Base-by-base conservation (phyloP, 257 asterid genomes). In the Oldenlandia corymbosa region DNA sequence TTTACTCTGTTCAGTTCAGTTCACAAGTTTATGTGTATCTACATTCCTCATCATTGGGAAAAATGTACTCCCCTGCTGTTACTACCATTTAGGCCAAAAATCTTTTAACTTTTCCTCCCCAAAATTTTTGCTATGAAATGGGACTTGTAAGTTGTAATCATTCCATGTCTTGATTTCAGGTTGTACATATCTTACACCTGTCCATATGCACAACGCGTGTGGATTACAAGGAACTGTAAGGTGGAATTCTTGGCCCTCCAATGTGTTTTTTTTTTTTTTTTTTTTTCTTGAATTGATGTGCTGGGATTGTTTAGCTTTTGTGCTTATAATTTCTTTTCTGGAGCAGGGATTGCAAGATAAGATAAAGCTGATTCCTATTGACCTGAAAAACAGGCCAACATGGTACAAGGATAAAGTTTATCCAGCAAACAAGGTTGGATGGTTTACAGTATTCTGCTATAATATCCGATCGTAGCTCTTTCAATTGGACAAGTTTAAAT, bases 391-490 rank as follows among this genome's bases (percentile, higher is more conserved):
- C 77, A 81, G 87, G 80, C 98, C 96, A 52, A 70, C 83, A 66
- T 91, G 98, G 98, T 88, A 91, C 50, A 88, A 91, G 81, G 96
- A 88, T 71, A 91, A 88, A 72, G 90, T 91, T 36, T 86, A 88
- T 73, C 91, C 94, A 46, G 76, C 82, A 76, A 86, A 88, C 72
- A 88, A 88, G 96, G 96, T 88, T 64, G 42, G 68, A 18, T 16
- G 6, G 0, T 18, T 48, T 0, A 23, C 10, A 12, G 23, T 21
- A 16, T 17, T 31, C n/a, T 37, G 52, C 20, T 28, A 57, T 52
- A 26, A 31, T 17, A 26, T 36, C 18, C 59, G 13, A 32, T 39
- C 9, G 46, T 27, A 39, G 45, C 26, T 23, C 5, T 36, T 0
- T 17, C 2, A 45, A n/a, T n/a, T 58, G 16, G 7, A 24, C 43